Conservation (phyloP, 257 asterid genomes). For the Thymus mandschuricus region DNA sequence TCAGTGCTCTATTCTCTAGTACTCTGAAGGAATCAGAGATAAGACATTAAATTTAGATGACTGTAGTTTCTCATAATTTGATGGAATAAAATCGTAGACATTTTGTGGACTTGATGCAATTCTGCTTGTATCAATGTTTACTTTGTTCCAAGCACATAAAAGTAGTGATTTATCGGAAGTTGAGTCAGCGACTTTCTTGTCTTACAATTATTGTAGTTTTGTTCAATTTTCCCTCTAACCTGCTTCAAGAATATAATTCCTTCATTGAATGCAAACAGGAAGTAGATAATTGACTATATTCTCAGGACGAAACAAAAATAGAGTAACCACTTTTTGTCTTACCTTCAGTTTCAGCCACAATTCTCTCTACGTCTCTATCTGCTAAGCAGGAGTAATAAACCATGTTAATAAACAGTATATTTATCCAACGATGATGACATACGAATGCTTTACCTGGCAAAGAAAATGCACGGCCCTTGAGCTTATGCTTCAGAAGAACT, state of each 20-base stretch:
- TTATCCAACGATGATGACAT: conserved; percentile 18
- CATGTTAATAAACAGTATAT: conserved; percentile 27
- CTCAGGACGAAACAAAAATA: not conserved
- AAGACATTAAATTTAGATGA: not conserved
- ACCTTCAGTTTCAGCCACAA: conserved; percentile 43
- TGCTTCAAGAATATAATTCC: not conserved
- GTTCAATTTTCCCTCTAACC: not conserved
- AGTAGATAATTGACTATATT: not conserved
- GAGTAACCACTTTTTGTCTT: not conserved
- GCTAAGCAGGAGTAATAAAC: conserved; percentile 37
- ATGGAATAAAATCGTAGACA: not conserved
- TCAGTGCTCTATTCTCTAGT: not conserved
- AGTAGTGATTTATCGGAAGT: not conserved
- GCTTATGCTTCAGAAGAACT: conserved; percentile 84
- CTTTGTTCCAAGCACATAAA: not conserved
- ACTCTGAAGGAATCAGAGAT: not conserved
- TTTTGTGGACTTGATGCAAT: not conserved
- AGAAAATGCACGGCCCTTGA: conserved; percentile 78
- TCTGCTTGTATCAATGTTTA: not conserved
- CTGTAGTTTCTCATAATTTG: conserved; percentile 8
- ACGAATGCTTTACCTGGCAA: conserved; percentile 70
- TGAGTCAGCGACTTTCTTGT: not conserved
- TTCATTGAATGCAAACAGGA: not conserved
- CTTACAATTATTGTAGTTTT: not conserved
- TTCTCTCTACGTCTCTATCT: conserved; percentile 84